Percentiles rank a stretch among this genome's conserved stretches.
Evolutionary conservation across 2,329 filamentous ascomycete species (phyloP).

Genomic region (Fusarium lateritium): DNA sequence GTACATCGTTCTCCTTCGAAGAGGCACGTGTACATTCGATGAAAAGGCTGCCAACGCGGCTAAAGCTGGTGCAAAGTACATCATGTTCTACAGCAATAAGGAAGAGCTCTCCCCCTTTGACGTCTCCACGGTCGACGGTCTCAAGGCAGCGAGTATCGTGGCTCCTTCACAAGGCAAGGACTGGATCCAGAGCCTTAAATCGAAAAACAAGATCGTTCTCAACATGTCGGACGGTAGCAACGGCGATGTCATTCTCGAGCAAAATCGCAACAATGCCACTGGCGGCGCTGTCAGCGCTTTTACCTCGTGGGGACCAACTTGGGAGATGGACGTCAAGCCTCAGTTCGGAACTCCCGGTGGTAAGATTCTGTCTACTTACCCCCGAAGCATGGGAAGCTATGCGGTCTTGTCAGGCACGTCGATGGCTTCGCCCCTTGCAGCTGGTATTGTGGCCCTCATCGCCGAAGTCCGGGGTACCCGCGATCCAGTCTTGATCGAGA

Average conservation of each 20-base stretch:
- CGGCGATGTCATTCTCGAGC: slow-evolving; percentile 54
- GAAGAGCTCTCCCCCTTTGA: slow-evolving; percentile 54
- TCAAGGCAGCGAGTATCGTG: slow-evolving; percentile 60
- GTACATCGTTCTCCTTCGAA: slow-evolving; percentile 72
- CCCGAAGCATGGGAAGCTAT: slow-evolving; percentile 62
- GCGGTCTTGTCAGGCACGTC: slow-evolving; percentile 70
- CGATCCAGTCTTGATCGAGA: slow-evolving; percentile 65
- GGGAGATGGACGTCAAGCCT: slow-evolving; percentile 70
- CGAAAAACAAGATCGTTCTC: slow-evolving; percentile 60
- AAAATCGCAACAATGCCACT: slow-evolving; percentile 58
- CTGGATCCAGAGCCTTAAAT: slow-evolving; percentile 62
- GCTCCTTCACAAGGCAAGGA: slow-evolving; percentile 57
- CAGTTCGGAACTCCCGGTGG: slow-evolving; percentile 70
- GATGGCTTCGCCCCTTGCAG: slow-evolving; percentile 71
- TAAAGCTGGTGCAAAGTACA: slow-evolving; percentile 70
- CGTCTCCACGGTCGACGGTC: slow-evolving; percentile 49
- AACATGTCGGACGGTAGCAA: slow-evolving; percentile 60
- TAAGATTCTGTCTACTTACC: slow-evolving; percentile 71
- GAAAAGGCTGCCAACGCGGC: slow-evolving; percentile 68
- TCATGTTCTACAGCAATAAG: slow-evolving; percentile 73
- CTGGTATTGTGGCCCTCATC: slow-evolving; percentile 69
- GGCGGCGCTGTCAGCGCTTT: slow-evolving; percentile 68
- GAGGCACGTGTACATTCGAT: slow-evolving; percentile 70
- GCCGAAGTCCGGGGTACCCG: slow-evolving; percentile 66
- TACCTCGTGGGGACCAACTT: slow-evolving; percentile 74